Conservation (phyloP, 345 rosid genomes). For the Laguncularia racemosa region DNA sequence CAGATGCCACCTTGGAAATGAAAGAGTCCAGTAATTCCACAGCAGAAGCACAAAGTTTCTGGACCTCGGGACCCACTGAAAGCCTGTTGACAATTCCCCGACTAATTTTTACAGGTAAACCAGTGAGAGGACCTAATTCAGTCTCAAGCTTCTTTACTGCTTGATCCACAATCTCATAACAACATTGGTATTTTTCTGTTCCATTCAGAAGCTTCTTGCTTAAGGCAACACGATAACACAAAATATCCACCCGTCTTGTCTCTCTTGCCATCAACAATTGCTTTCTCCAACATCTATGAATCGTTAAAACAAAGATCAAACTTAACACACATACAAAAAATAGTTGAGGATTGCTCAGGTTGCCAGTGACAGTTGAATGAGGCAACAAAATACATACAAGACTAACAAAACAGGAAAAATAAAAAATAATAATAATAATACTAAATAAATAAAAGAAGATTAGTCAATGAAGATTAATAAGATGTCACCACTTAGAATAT, state of each 20-base stretch:
- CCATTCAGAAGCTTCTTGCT: constrained; percentile 68
- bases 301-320: not conserved
- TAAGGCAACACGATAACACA: constrained; percentile 75
- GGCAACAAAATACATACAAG: no score
- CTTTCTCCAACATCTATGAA: constrained; percentile 82
- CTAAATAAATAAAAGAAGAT: no score
- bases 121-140: constrained; percentile 83
- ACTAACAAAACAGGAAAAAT: no score
- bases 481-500: no score
- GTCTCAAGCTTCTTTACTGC: constrained; percentile 72
- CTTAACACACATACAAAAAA: not conserved
- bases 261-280: constrained; percentile 68
- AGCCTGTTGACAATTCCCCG: constrained; percentile 87
- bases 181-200: constrained; percentile 41
- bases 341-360: no score
- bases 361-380: not conserved
- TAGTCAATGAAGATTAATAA: no score
- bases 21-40: constrained; percentile 54
- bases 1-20: constrained; percentile 19
- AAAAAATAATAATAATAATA: no score
- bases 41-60: constrained; percentile 61
- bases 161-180: constrained; percentile 53
- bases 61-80: constrained; percentile 68
- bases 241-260: constrained; percentile 77
- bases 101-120: constrained; percentile 76